Percentiles rank a stretch among this genome's conserved stretches.
These are phyloP conservation scores for Kwoniella dendrophila DNA, from an alignment of 768 basidiomycete species.

Conservation along the genomic window DNA sequence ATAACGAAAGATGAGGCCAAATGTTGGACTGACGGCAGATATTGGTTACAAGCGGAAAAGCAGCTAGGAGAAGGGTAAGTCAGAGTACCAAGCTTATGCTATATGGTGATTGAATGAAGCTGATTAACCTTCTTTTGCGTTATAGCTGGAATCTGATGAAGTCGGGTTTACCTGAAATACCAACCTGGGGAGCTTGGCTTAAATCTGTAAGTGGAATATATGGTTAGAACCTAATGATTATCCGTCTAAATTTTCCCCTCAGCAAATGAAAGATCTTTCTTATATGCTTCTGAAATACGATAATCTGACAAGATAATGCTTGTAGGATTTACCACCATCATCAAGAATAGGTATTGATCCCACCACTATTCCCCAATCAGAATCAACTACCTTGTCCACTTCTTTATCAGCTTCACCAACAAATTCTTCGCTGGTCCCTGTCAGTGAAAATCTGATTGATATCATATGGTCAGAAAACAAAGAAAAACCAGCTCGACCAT, in stretches of 20 bases:
- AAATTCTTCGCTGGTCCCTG: constrained; percentile 68
- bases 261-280: too few relatives aligned
- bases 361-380: constrained; percentile 58
- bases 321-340: constrained; percentile 18
- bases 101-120: background rate
- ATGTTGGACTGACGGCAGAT: constrained; percentile 93
- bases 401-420: constrained; percentile 59
- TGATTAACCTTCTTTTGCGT: background rate
- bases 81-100: constrained; percentile 35
- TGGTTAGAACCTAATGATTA: too few relatives aligned
- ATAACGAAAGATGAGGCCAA: constrained; percentile 71
- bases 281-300: background rate
- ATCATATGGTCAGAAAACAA: constrained; percentile 54
- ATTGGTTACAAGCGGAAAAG: constrained; percentile 87
- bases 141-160: constrained; percentile 95
- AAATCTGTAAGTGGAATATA: constrained; percentile 17
- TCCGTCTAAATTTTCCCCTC: too few relatives aligned
- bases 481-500: constrained; percentile 67
- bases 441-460: constrained; percentile 69
- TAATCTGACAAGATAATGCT: background rate
- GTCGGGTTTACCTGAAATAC: constrained; percentile 74
- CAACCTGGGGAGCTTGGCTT: constrained; percentile 30
- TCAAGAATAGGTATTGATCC: constrained; percentile 66
- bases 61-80: constrained; percentile 73
- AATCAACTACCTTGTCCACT: constrained; percentile 67